A percentile compares a stretch with the other conserved stretches of the same genome.
These are phyloP conservation scores for Juncus effusus DNA, from an alignment of 176 grass and related monocot genomes.

Conservation along the genomic window DNA sequence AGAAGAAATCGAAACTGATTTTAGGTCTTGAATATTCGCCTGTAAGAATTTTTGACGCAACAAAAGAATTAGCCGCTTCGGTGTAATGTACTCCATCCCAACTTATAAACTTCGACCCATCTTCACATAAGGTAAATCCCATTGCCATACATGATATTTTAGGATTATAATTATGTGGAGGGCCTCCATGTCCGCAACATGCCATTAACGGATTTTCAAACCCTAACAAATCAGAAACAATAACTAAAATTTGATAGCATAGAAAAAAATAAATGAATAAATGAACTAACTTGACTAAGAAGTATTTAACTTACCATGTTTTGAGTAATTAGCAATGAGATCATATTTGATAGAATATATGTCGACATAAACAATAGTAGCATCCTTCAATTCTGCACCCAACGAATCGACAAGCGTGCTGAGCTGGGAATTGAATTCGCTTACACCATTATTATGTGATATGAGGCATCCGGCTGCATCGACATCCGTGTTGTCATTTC, in stretches of 20 bases:
- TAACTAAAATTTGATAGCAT: background rate
- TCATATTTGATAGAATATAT: conserved; percentile 85
- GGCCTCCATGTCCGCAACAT: conserved; percentile 64
- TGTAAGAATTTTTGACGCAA: conserved; percentile 60
- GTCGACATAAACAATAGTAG: conserved; percentile 54
- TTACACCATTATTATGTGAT: conserved; percentile 49
- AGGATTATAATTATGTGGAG: conserved; percentile 53
- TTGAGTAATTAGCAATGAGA: conserved; percentile 59
- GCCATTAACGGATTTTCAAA: conserved; percentile 68
- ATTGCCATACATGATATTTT: conserved; percentile 41
- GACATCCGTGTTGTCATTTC: conserved; percentile 38
- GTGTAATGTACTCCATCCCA: conserved; percentile 95
- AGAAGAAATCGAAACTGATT: conserved; percentile 58
- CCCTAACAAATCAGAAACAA: conserved; percentile 34
- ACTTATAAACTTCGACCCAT: conserved; percentile 55
- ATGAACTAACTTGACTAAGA: background rate
- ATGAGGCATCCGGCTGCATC: conserved; percentile 53
- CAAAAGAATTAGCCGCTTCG: conserved; percentile 57
- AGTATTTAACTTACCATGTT: conserved; percentile 44
- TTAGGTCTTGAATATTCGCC: conserved; percentile 55
- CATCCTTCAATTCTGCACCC: conserved; percentile 40
- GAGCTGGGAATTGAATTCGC: conserved; percentile 58
- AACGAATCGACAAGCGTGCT: conserved; percentile 46
- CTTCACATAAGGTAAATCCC: conserved; percentile 42
- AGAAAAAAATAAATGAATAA: background rate